Percentiles rank a stretch among this genome's conserved stretches.
phyloP scores from a whole-genome alignment of 2,329 filamentous ascomycete species.

The Neospermospora avenae region DNA sequence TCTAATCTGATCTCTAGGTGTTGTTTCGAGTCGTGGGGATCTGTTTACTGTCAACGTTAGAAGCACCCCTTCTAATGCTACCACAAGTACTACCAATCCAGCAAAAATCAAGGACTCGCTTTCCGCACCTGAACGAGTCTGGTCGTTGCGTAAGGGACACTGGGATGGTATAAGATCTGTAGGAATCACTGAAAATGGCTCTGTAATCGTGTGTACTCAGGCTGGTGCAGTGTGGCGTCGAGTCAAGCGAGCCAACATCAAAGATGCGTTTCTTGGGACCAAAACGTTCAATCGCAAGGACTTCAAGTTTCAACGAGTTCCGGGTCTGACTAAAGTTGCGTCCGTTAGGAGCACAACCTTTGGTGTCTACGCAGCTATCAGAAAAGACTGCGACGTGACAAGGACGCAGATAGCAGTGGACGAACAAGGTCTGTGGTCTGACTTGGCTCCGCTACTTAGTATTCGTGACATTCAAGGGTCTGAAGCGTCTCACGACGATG shows the following conservation, averaged over 20 bases:
- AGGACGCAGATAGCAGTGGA: slow-evolving; percentile 65
- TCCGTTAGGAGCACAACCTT: slow-evolving; percentile 84
- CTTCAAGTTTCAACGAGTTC: slow-evolving; percentile 91
- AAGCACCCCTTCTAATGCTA: slow-evolving; percentile 56
- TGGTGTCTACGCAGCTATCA: slow-evolving; percentile 84
- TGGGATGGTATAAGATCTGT: slow-evolving; percentile 78
- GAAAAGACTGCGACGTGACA: slow-evolving; percentile 80
- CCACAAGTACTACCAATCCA: slow-evolving; percentile 84
- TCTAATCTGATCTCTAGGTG: slow-evolving; percentile 42
- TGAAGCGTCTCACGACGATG: slow-evolving; percentile 37
- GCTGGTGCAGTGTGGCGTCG: slow-evolving; percentile 92
- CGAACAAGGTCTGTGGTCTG: slow-evolving; percentile 68
- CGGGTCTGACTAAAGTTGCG: slow-evolving; percentile 80
- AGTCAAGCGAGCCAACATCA: slow-evolving; percentile 76
- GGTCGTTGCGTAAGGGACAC: slow-evolving; percentile 72
- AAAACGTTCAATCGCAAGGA: slow-evolving; percentile 70
- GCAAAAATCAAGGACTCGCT: slow-evolving; percentile 83
- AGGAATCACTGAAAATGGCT: slow-evolving; percentile 86
- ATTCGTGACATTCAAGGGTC: slow-evolving; percentile 57
- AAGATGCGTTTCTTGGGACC: slow-evolving; percentile 52
- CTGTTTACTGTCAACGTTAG: slow-evolving; percentile 82
- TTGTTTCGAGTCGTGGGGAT: slow-evolving; percentile 79
- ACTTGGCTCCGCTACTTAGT: slow-evolving; percentile 67
- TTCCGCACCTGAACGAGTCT: slow-evolving; percentile 75
- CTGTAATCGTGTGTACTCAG: slow-evolving; percentile 88